These are phyloP conservation scores for Flaveria trinervia DNA, from an alignment of 129 eudicot genomes.

Conservation along the genomic window DNA sequence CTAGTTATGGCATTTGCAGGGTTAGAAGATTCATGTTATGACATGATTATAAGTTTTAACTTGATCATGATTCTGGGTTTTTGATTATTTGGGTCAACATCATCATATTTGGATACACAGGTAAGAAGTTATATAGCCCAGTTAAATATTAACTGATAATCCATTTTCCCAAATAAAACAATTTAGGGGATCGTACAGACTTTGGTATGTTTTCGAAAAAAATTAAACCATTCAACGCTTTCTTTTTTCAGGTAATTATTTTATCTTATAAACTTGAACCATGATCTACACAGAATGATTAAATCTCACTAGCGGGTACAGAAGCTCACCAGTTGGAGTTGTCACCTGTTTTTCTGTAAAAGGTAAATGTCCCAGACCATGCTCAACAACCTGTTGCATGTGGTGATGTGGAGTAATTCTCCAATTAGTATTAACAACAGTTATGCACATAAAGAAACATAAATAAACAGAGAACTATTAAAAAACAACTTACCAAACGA, in stretches of 20 bases:
- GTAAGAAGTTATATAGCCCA: background rate
- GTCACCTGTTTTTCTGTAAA: slow-evolving; percentile 87
- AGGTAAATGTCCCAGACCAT: slow-evolving; percentile 92
- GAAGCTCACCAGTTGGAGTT: slow-evolving; percentile 82
- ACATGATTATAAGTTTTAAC: too few relatives aligned
- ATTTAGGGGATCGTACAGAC: background rate
- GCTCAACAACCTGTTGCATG: slow-evolving; percentile 73
- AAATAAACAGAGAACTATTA: background rate
- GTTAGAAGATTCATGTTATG: background rate
- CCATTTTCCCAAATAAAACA: background rate
- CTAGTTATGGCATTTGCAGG: background rate
- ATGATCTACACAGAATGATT: background rate
- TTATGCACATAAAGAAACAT: background rate
- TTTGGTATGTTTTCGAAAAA: background rate
- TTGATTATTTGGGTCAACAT: background rate
- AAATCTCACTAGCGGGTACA: background rate
- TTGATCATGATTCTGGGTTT: background rate
- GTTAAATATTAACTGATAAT: background rate
- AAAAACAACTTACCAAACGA: slow-evolving; percentile 63
- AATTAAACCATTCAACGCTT: background rate
- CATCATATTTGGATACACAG: background rate
- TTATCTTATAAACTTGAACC: background rate
- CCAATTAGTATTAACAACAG: background rate
- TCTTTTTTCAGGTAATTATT: background rate
- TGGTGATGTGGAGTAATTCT: background rate